phyloP scores from a whole-genome alignment of 2,329 filamentous ascomycete genomes.

The Zymoseptoria ardabiliae region DNA sequence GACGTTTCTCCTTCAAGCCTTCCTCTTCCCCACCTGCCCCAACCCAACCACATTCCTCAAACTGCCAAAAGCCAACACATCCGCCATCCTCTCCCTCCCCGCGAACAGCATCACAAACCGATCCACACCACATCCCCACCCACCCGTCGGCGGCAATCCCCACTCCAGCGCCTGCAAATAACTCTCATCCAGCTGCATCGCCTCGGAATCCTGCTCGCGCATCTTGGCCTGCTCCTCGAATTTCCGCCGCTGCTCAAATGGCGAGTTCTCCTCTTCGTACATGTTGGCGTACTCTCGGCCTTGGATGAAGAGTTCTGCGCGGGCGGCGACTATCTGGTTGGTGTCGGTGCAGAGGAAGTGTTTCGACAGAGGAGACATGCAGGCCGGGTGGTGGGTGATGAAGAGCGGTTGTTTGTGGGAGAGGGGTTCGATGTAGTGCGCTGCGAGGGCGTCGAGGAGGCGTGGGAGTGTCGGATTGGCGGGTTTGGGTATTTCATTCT shows the following conservation, averaged over 20 bases:
- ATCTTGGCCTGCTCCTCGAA: slow-evolving; percentile 54
- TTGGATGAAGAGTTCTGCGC: slow-evolving; percentile 37
- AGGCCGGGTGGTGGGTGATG: slow-evolving; percentile 82
- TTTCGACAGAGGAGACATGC: slow-evolving; percentile 86
- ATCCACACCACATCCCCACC: slow-evolving; percentile 93
- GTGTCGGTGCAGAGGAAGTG: slow-evolving; percentile 63
- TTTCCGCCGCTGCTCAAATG: slow-evolving; percentile 76
- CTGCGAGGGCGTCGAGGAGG: slow-evolving; percentile 75
- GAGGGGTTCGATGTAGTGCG: slow-evolving; percentile 68
- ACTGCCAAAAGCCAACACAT: slow-evolving; percentile 83
- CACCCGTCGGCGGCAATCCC: slow-evolving; percentile 88
- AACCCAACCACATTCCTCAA: slow-evolving; percentile 53
- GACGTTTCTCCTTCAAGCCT: slow-evolving; percentile 2
- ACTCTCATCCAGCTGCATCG: slow-evolving; percentile 60
- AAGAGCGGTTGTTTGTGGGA: slow-evolving; percentile 62
- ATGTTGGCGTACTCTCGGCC: slow-evolving; percentile 85
- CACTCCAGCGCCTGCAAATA: slow-evolving; percentile 81
- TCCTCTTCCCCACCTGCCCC: slow-evolving; percentile 11
- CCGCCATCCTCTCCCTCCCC: slow-evolving; percentile 68
- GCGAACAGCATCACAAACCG: slow-evolving; percentile 85
- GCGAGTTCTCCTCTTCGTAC: slow-evolving; percentile 97
- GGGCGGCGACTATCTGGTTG: slow-evolving; percentile 46
- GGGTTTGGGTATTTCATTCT: slow-evolving; percentile 45
- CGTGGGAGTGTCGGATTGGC: slow-evolving; percentile 52
- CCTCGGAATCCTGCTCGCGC: slow-evolving; percentile 37